Base-by-base conservation (phyloP, 495 filamentous ascomycete genomes). In the Aspergillus saccharolyticus region DNA sequence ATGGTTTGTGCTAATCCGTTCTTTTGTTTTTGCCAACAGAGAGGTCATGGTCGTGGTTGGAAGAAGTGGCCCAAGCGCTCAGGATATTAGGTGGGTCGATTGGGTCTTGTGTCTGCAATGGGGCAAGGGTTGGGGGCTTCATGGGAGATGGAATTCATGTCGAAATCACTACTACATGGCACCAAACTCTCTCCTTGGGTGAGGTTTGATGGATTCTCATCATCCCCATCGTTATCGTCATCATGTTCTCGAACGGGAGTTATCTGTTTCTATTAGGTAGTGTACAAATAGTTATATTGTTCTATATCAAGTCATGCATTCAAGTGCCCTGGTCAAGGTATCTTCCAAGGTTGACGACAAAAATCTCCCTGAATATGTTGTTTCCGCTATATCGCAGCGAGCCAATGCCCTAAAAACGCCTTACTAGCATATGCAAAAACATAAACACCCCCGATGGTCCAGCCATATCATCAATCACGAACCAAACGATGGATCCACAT, bases 1-100 rank as follows among this genome's bases (percentile, higher is more conserved):
- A 28, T 28, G 25, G 25, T 9, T 28, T 28, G 39, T 43, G 44
- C 65, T 75, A 62, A 78, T 57, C 43, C 42, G 47, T 54, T 51
- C 48, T 55, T 33, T 61, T 28, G 3, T 3, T 28, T 28, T 28
- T 9, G 9, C 25, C 9, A 28, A 68, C 71, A 96, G 89, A 78
- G 83, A 74, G 92, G 92, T 66, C 88, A 91, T 72, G 91, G 88
- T 64, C 78, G 84, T 71, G 89, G 88, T 52, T 96, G 92, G 94
- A 91, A 85, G 75, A 89, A 90, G 70, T 98, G 83, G 82, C 94
- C 94, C 64, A 91, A 70, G 69, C 66, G 74, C 68, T n/a, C n/a
- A n/a, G n/a, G n/a, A n/a, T n/a, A n/a, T n/a, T n/a, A n/a, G n/a
- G n/a, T n/a, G n/a, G n/a, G n/a, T n/a, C n/a, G n/a, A n/a, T n/a